These are phyloP conservation scores for Auxenochlorella pyrenoidosa DNA, from an alignment of 139 green algal genomes.

Conservation along the genomic window DNA sequence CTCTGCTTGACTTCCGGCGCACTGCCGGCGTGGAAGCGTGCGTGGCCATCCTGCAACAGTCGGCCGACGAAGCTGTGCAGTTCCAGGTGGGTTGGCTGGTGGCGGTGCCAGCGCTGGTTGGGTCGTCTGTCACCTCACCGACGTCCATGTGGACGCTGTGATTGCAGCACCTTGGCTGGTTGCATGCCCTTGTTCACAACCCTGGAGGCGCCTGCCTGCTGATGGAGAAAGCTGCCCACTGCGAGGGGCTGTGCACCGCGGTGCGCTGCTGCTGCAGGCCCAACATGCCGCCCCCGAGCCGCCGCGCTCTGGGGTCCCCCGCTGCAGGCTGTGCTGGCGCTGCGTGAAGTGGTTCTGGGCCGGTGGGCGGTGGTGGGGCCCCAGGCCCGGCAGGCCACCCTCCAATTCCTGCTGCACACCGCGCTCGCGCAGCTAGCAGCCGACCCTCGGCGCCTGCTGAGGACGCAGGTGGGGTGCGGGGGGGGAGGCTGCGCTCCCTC, in stretches of 20 bases:
- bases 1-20: constrained; percentile 68
- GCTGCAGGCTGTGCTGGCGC: constrained; percentile 65
- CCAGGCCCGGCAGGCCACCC: constrained; percentile 35
- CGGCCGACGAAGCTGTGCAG: constrained; percentile 33
- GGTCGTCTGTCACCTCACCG: too few species aligned
- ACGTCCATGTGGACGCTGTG: too few species aligned
- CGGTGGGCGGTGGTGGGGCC: constrained; percentile 58
- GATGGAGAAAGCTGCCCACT: too few species aligned
- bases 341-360: constrained; percentile 68
- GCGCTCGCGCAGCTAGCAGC: constrained; percentile 37
- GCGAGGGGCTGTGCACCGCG: background rate
- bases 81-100: constrained; percentile 40
- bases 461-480: background rate
- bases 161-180: too few species aligned
- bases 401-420: constrained; percentile 65
- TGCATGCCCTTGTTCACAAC: background rate
- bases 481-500: too few species aligned
- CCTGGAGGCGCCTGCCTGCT: background rate
- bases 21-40: constrained; percentile 56
- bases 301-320: background rate
- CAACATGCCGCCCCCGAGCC: too few species aligned
- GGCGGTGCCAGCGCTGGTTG: too few species aligned
- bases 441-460: constrained; percentile 11
- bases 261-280: background rate
- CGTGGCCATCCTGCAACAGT: constrained; percentile 65